A percentile compares a stretch with the other conserved stretches of the same genome.
Evolutionary conservation across 805 yeast genomes (phyloP).

Genomic region (Lachancea dasiensis): DNA sequence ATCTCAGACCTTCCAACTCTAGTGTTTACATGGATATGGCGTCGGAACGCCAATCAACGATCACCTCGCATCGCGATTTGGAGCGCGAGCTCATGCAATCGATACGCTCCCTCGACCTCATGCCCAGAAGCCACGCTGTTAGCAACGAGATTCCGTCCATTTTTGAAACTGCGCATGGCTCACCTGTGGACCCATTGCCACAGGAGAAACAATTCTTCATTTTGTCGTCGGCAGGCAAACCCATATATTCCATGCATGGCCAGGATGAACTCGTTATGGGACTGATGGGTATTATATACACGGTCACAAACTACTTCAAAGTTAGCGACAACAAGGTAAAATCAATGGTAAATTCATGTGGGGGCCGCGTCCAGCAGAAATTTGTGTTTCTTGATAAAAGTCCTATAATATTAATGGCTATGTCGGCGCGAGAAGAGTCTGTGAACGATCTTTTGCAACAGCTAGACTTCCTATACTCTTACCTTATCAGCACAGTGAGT

Average conservation of each 20-base stretch:
- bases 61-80: slow-evolving; percentile 7
- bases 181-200: background rate
- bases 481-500: slow-evolving; percentile 76
- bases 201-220: slow-evolving; percentile 66
- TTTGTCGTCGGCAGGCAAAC: slow-evolving; percentile 81
- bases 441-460: slow-evolving; percentile 52
- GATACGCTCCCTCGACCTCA: slow-evolving; percentile 7
- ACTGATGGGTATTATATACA: slow-evolving; percentile 74
- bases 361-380: slow-evolving; percentile 11
- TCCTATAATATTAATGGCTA: slow-evolving; percentile 72
- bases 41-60: slow-evolving; percentile 8
- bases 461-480: slow-evolving; percentile 66
- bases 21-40: slow-evolving; percentile 7
- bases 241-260: slow-evolving; percentile 75
- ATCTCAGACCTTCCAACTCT: slow-evolving; percentile 1
- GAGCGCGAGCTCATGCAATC: slow-evolving; percentile 9
- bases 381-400: slow-evolving; percentile 56
- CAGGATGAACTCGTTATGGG: slow-evolving; percentile 60
- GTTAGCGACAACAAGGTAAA: slow-evolving; percentile 42
- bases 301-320: slow-evolving; percentile 66
- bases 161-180: slow-evolving; percentile 10
- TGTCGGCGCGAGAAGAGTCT: slow-evolving; percentile 51
- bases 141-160: slow-evolving; percentile 29
- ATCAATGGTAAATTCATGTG: slow-evolving; percentile 5
- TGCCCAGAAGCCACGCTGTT: slow-evolving; percentile 17